Conservation (phyloP, 768 basidiomycete species). For the Rhodotorula diobovata region DNA sequence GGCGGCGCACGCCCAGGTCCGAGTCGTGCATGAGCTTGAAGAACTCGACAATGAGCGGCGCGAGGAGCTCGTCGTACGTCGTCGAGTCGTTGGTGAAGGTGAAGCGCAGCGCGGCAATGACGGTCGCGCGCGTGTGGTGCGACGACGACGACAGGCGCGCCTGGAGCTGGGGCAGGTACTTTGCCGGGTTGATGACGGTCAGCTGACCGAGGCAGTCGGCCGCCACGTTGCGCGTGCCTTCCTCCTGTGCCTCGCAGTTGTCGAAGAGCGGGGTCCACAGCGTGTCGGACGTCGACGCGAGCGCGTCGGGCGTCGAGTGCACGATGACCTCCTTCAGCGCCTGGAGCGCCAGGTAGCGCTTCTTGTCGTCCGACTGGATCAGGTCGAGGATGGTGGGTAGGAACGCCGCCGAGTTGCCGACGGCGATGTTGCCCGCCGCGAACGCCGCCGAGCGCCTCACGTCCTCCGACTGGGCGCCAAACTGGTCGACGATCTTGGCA, state of each 20-base stretch:
- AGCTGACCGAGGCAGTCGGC: slow-evolving; percentile 95
- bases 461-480: slow-evolving; percentile 75
- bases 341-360: slow-evolving; percentile 77
- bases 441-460: slow-evolving; percentile 87
- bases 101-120: slow-evolving; percentile 74
- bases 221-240: slow-evolving; percentile 87
- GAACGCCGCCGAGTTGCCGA: slow-evolving; percentile 83
- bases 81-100: slow-evolving; percentile 80
- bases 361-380: slow-evolving; percentile 64
- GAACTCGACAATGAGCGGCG: slow-evolving; percentile 80
- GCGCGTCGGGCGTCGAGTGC: slow-evolving; percentile 75
- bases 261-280: slow-evolving; percentile 91
- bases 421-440: slow-evolving; percentile 87
- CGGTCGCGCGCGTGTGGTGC: slow-evolving; percentile 41
- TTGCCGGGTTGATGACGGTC: slow-evolving; percentile 81
- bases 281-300: slow-evolving; percentile 78
- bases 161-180: slow-evolving; percentile 88
- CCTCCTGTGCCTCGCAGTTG: slow-evolving; percentile 72
- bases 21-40: slow-evolving; percentile 80
- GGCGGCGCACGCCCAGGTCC: slow-evolving; percentile 75
- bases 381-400: slow-evolving; percentile 66
- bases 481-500: slow-evolving; percentile 64
- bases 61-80: slow-evolving; percentile 83
- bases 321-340: slow-evolving; percentile 94
- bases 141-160: slow-evolving; percentile 44